Base-by-base conservation (phyloP, 2,329 filamentous ascomycete genomes). In the Lojkania enalia region DNA sequence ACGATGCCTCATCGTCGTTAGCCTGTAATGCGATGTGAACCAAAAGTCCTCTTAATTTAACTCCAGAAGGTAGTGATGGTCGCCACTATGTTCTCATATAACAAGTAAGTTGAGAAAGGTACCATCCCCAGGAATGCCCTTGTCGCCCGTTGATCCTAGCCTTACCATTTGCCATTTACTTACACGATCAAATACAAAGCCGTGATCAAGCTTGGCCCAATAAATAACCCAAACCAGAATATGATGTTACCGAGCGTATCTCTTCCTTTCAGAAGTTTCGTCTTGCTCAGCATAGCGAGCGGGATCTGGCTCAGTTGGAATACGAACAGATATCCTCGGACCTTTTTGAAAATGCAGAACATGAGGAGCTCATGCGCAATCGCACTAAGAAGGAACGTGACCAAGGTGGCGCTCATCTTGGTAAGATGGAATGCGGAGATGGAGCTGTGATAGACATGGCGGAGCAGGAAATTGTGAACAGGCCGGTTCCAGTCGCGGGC, bases 401-500 rank as follows among this genome's bases (percentile, higher is more conserved):
- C 83, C 40, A 90, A 79, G 0, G 87, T 90, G 2, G 88, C 88
- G 3, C 82, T 82, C 53, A 82, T 78, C 61, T 85, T 85, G 56
- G 83, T 82, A 39, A 90, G 76, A 48, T 83, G 83, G 66, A 90
- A 80, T 7, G 85, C 82, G 1, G 84, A 87, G 59, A 91, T 90
- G 35, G 83, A 86, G 35, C 80, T 83, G 70, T 91, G 86, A 62
- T 91, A 91, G 47, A 91, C 88, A 59, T 91, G 87, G 12, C 88
- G 78, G 2, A 90, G 75, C 20, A 91, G 73, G 66, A 91, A 91
- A 57, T 86, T 84, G 62, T 90, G 87, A 3, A 91, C 87, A 0
- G 87, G 87, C n/a, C 82, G 73, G 63, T 91, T 91, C 88, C 88
- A 91, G 63, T 90, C 86, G 29, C 87, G 77, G 3, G 87, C 87